These are phyloP conservation scores for Xylariomycetidae sp. DNA, from an alignment of 2,329 filamentous ascomycete genomes.

Conservation along the genomic window DNA sequence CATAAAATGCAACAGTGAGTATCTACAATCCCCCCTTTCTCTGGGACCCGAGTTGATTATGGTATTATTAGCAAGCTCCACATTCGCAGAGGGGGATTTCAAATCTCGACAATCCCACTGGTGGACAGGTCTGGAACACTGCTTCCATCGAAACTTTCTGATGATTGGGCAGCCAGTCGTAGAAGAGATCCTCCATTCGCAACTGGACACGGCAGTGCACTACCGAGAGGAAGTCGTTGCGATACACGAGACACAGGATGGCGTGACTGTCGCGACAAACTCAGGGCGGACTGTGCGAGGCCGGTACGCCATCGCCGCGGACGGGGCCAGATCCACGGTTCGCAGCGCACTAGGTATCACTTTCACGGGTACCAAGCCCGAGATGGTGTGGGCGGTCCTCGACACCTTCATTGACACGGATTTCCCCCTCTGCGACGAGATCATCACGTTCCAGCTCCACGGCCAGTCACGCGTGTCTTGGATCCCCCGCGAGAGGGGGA, in stretches of 20 bases:
- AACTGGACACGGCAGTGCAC: slow-evolving; percentile 28
- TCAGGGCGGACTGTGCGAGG: slow-evolving; percentile 28
- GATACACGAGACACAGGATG: slow-evolving; percentile 21
- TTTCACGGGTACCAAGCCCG: slow-evolving; percentile 43
- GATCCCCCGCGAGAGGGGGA: slow-evolving; percentile 43
- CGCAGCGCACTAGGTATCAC: slow-evolving; percentile 34
- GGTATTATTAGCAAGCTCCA: slow-evolving; percentile 44
- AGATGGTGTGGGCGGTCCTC: slow-evolving; percentile 46
- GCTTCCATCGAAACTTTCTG: slow-evolving; percentile 42
- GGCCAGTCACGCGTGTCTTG: slow-evolving; percentile 42
- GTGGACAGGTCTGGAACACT: slow-evolving; percentile 42
- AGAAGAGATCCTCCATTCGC: slow-evolving; percentile 33
- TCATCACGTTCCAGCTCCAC: slow-evolving; percentile 42
- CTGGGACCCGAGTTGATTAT: too few species aligned
- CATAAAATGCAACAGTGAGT: slow-evolving; percentile 45
- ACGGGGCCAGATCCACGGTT: slow-evolving; percentile 46
- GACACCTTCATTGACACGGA: slow-evolving; percentile 46
- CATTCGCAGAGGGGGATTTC: slow-evolving; percentile 41
- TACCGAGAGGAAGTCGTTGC: slow-evolving; percentile 34
- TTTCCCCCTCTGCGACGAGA: slow-evolving; percentile 40
- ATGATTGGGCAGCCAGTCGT: slow-evolving; percentile 46
- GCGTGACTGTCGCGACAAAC: slow-evolving; percentile 24
- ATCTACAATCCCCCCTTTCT: neutral
- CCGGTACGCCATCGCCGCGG: slow-evolving; percentile 46
- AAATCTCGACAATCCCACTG: slow-evolving; percentile 42